phyloP scores from a whole-genome alignment of 106 monocot genomes.

The Apostasia ramifera region DNA sequence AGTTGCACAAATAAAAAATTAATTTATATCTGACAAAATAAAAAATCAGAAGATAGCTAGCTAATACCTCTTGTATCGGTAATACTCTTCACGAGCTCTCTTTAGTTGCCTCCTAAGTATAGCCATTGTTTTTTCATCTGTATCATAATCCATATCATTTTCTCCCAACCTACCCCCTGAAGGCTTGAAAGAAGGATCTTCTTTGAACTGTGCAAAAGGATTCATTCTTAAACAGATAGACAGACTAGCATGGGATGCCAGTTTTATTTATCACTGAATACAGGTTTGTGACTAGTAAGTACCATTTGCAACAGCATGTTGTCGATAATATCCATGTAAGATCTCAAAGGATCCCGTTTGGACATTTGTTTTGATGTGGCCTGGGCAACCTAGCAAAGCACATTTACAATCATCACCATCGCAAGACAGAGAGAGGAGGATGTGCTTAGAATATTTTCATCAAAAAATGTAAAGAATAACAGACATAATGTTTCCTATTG shows the following conservation, averaged over 20 bases:
- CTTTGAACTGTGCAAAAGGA: conserved; percentile 48
- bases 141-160: conserved; percentile 99
- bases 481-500: too few species aligned
- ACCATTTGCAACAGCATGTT: conserved; percentile 90
- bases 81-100: conserved; percentile 91
- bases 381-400: conserved; percentile 72
- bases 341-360: conserved; percentile 85
- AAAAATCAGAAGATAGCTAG: background rate
- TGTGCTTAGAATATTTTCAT: too few species aligned
- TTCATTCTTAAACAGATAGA: background rate
- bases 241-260: background rate
- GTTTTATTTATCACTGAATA: background rate
- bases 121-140: conserved; percentile 97
- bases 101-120: conserved; percentile 82
- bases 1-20: background rate
- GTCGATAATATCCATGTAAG: conserved; percentile 93
- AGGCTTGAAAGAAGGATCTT: conserved; percentile 96
- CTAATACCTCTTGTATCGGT: conserved; percentile 79
- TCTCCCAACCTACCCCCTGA: conserved; percentile 94
- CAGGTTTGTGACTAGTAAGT: conserved; percentile 1
- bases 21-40: background rate
- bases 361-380: conserved; percentile 99
- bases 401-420: background rate
- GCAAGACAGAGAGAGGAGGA: background rate
- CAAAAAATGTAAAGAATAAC: too few species aligned